Conservation (phyloP, 495 filamentous ascomycete genomes). For the Penicillium cataractarum region DNA sequence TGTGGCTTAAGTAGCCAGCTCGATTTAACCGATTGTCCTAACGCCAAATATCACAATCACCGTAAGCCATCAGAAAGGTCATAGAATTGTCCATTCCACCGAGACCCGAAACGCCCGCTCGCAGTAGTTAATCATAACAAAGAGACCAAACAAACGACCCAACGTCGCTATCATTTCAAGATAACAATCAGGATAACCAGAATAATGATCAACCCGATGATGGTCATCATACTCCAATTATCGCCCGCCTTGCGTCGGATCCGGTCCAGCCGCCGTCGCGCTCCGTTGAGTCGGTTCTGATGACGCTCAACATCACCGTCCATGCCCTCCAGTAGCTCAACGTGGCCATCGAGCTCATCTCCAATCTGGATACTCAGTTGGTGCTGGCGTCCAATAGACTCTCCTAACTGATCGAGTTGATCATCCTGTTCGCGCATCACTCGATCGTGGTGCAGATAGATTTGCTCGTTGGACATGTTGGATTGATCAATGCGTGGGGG, state of each 20-base stretch:
- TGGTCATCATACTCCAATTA: slow-evolving; percentile 78
- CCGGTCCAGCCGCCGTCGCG: slow-evolving; percentile 67
- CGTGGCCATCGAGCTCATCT: slow-evolving; percentile 91
- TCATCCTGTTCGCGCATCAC: slow-evolving; percentile 87
- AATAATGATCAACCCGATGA: slow-evolving; percentile 74
- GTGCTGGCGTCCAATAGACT: slow-evolving; percentile 86
- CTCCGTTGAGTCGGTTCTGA: slow-evolving; percentile 70
- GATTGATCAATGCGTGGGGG: slow-evolving; percentile 65
- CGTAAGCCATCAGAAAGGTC: background rate
- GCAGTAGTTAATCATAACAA: slow-evolving; percentile 16
- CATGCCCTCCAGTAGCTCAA: slow-evolving; percentile 84
- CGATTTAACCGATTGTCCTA: slow-evolving; percentile 1
- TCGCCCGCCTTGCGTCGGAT: slow-evolving; percentile 76
- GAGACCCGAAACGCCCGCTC: slow-evolving; percentile 32
- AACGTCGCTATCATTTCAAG: slow-evolving; percentile 59
- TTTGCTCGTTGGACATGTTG: slow-evolving; percentile 77
- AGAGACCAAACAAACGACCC: slow-evolving; percentile 9
- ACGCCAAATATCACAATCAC: slow-evolving; percentile 21
- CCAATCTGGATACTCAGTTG: slow-evolving; percentile 95
- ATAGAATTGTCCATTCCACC: background rate
- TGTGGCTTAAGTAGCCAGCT: background rate
- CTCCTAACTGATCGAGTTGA: slow-evolving; percentile 83
- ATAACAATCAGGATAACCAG: slow-evolving; percentile 78
- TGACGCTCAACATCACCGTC: slow-evolving; percentile 84
- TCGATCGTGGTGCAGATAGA: slow-evolving; percentile 80